Conservation (phyloP, 805 yeast species). For the Grigorovia jiainica region DNA sequence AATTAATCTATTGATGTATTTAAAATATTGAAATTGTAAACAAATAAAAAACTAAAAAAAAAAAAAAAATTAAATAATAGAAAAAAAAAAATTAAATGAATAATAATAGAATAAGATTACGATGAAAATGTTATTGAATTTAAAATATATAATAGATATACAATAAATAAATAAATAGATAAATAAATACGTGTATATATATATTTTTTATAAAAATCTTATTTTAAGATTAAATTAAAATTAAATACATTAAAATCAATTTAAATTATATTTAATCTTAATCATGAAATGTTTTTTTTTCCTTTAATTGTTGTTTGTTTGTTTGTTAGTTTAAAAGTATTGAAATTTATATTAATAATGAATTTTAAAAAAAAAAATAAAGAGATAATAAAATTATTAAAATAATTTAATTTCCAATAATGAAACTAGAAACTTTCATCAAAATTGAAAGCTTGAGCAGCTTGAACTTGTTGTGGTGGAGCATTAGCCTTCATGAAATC, state of each 20-base stretch:
- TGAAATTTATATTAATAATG: neutral
- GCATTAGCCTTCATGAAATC: constrained; percentile 97
- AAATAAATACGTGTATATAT: neutral
- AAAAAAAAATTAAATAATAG: no score
- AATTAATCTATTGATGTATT: no score
- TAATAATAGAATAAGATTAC: neutral
- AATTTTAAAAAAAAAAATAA: neutral
- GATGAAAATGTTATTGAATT: neutral
- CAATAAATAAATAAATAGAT: no score
- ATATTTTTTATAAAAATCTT: neutral
- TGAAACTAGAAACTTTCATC: constrained; percentile 78
- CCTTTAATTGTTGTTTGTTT: neutral
- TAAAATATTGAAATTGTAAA: no score
- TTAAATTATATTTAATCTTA: neutral
- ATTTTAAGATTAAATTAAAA: neutral
- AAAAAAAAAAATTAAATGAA: no score
- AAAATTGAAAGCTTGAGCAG: constrained; percentile 53
- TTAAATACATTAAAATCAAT: neutral
- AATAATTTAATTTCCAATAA: neutral
- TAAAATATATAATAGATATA: neutral
- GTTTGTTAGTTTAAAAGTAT: no score
- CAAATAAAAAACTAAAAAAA: no score
- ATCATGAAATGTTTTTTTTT: neutral
- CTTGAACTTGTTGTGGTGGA: constrained; percentile 38
- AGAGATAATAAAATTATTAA: neutral